Evolutionary conservation across 2,329 filamentous ascomycete genomes (phyloP).

Genomic region (Graphilbum sp.): DNA sequence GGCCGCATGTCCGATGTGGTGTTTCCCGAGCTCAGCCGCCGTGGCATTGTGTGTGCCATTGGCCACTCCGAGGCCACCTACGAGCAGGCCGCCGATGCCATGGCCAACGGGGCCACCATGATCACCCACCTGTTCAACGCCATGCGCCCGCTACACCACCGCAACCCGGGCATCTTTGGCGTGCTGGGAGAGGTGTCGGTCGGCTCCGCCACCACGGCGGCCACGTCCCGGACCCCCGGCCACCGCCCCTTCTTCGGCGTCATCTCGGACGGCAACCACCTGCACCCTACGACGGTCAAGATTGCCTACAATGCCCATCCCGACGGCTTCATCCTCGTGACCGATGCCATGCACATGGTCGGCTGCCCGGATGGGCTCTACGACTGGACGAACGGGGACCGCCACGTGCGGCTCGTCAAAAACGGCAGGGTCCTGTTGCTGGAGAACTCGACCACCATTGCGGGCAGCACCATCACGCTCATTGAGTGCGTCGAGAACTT

Average conservation of each 20-base stretch:
- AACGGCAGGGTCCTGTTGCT: slow-evolving; percentile 56
- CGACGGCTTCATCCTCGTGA: slow-evolving; percentile 72
- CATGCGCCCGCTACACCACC: slow-evolving; percentile 79
- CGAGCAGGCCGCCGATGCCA: slow-evolving; percentile 57
- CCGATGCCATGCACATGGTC: slow-evolving; percentile 79
- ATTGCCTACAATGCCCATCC: slow-evolving; percentile 81
- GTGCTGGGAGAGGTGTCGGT: slow-evolving; percentile 46
- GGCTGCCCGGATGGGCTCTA: slow-evolving; percentile 75
- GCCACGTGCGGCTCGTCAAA: slow-evolving; percentile 46
- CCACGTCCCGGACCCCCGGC: not conserved
- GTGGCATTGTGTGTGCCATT: slow-evolving; percentile 61
- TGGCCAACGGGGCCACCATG: slow-evolving; percentile 67
- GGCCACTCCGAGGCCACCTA: slow-evolving; percentile 82
- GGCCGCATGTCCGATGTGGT: slow-evolving; percentile 56
- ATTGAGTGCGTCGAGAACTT: slow-evolving; percentile 75
- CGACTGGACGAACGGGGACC: slow-evolving; percentile 63
- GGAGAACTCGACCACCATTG: slow-evolving; percentile 64
- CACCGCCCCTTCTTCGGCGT: slow-evolving; percentile 72
- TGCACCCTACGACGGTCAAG: slow-evolving; percentile 76
- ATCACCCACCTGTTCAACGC: slow-evolving; percentile 91
- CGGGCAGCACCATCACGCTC: slow-evolving; percentile 58
- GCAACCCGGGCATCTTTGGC: slow-evolving; percentile 81
- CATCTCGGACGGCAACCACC: slow-evolving; percentile 79
- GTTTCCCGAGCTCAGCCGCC: slow-evolving; percentile 38
- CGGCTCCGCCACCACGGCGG: not conserved